Evolutionary conservation across 192 early-diverging fungal genomes (phyloP), one percentile per base, ranked within the genome.

Genomic region (Coemansia sp.): DNA sequence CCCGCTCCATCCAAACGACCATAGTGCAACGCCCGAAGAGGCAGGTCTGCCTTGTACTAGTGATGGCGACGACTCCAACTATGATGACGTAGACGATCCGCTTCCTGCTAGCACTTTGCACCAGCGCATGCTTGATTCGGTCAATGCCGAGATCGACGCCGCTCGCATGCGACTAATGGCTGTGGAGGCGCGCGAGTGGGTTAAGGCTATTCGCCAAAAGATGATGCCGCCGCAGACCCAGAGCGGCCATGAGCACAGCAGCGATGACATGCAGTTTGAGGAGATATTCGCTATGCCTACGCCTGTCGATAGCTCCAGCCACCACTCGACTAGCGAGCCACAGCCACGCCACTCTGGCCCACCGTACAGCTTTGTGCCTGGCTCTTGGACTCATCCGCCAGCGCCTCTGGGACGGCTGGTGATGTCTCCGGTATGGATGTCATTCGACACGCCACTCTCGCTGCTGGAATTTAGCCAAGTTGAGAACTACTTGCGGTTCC

Each of bases 151-250:
- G 31, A 79, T 84, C 9, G 71, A 62, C 5, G 74, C 76, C 11
- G 82, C 82, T 14, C 62, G 37, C 50, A 61, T 73, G 60, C 64
- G 77, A 32, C 68, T 84, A 50, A 67, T 76, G 70, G 15, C 27
- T 11, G 70, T 84, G 4, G 82, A 84, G 50, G 62, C 82, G 32
- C 38, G 75, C 44, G 72, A 80, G 63, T 84, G 82, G 82, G 71
- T 84, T 45, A 63, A 62, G 36, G 74, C 70, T 1, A 84, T 84
- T 25, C 82, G 82, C 41, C 65, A 68, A 45, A 64, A 69, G 50
- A 84, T 84, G 82, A 69, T 76, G 69, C 72, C 76, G 25, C 67
- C 70, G 4, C 63, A 62, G 32, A 45, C 48, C 14, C 14, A 17
- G 14, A 31, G 34, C 21, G 36, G 27, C 32, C 36, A 44, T 29